Base-by-base conservation (phyloP, 108 stramenopile species). In the Fragilaria crotonensis region DNA sequence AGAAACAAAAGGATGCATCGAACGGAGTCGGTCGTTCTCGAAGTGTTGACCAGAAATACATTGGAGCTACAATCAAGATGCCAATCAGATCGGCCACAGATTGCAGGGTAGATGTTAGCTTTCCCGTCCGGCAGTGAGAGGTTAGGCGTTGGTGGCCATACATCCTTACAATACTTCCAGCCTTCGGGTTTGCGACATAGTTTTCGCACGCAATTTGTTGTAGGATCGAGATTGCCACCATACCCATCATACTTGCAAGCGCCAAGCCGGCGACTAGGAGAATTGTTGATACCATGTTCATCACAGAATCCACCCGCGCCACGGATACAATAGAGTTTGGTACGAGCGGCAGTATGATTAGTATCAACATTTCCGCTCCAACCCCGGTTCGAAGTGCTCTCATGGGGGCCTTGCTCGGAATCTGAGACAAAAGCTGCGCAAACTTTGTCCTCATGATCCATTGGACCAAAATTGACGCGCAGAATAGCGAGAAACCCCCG, bases 311-410 rank as follows among this genome's bases (percentile, higher is more conserved):
- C n/a, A 21, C 5, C 7, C 20, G 11, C 44, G 57, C 26, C 18
- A 44, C 28, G 7, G 26, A 58, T 33, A 28, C n/a, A 45, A 58
- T 45, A 7, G n/a, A 5, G 20, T 19, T 50, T 21, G 49, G 49
- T 9, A 50, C 9, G 25, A 58, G 30, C 22, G 57, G 57, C 20
- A 58, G 18, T 21, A 58, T 11, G 3, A 11, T 5, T 20, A 58
- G 30, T 3, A 58, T 20, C 4, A 45, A 19, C 4, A 20, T n/a
- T 20, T 58, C 36, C 9, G 57, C 33, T 44, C 57, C 57, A n/a
- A 58, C 57, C 4, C 57, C 57, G 20, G 44, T 58, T n/a, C 57
- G 18, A 23, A 31, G 44, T 5, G 21, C 57, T 58, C 57, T 33
- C 57, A 58, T 58, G 4, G 57, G 57, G 20, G 18, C 33, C 7